Evolutionary conservation across 2,329 filamentous ascomycete genomes (phyloP), one percentile per base, ranked within the genome.

Genomic region (Pseudocercospora fijiensis): DNA sequence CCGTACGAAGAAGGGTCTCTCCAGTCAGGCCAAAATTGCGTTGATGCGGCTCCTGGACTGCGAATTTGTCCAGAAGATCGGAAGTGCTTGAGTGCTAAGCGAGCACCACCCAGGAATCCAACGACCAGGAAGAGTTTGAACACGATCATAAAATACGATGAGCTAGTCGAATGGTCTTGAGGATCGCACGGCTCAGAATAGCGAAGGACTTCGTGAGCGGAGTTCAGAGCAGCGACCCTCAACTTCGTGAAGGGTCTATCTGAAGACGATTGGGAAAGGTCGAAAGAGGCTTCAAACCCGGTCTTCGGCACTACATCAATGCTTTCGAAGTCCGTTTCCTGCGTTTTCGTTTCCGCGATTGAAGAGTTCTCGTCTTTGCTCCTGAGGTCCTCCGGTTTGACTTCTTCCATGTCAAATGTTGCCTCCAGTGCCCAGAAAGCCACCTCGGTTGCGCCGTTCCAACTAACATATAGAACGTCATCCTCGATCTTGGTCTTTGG

Each of bases 341-440:
- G 16, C 53, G 18, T 26, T 7, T 10, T 22, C 11, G 58, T n/a
- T 16, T 65, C 57, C 2, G 22, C 37, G 10, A 43, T 47, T 18
- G 60, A 49, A 18, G 58, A 60, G 10, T 52, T 51, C 18, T 65
- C 91, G 93, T 73, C 86, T 97, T 47, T 84, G 94, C 65, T 86
- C 87, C 57, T 92, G 92, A 18, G 88, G 91, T 70, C 93, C 90
- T 77, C 85, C 93, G 60, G 90, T 91, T 49, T 87, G 87, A 67
- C 83, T 91, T 13, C 41, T 16, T 43, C 56, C 6, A 41, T 20
- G 26, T 63, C 62, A 13, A 37, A 61, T 16, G 60, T 43, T 27
- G 66, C 70, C 37, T 77, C 74, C 11, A 79, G 65, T 10, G 78
- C 73, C 84, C 84, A 83, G 9, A 63, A 72, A 1, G 67, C 65